Evolutionary conservation across 2,329 filamentous ascomycete species (phyloP).

Genomic region (Daldinia eschscholtzii): DNA sequence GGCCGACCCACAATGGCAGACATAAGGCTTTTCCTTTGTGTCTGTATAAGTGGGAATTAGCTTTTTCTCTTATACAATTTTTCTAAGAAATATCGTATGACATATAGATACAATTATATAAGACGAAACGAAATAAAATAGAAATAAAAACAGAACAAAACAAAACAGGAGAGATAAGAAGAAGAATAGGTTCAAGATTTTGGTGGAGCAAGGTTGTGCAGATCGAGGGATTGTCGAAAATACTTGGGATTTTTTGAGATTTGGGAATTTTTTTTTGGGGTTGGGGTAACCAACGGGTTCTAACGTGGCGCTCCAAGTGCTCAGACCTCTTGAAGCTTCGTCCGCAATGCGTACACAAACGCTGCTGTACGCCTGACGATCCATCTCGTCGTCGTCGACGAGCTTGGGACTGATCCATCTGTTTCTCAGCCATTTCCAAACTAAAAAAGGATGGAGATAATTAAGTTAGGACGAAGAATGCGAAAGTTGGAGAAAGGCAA

Average conservation of each 20-base stretch:
- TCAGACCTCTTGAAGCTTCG: conserved; percentile 61
- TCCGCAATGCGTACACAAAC: conserved; percentile 58
- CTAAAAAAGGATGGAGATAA: conserved; percentile 24
- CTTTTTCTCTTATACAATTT: background rate
- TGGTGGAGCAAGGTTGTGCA: conserved; percentile 43
- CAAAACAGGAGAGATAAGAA: background rate
- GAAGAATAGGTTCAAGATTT: conserved; percentile 2
- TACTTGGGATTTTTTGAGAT: background rate
- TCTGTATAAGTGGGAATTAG: conserved; percentile 50
- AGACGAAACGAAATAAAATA: background rate
- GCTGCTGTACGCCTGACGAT: conserved; percentile 49
- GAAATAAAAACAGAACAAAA: background rate
- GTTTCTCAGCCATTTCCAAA: conserved; percentile 49
- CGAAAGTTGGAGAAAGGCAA: conserved; percentile 43
- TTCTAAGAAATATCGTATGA: background rate
- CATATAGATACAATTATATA: conserved; percentile 7
- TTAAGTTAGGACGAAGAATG: conserved; percentile 37
- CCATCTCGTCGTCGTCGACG: conserved; percentile 51
- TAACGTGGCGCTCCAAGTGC: conserved; percentile 61
- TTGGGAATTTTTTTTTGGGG: conserved; percentile 26
- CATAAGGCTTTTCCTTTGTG: conserved; percentile 63
- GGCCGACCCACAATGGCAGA: conserved; percentile 59
- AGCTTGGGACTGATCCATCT: conserved; percentile 49
- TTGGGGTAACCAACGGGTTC: conserved; percentile 59
- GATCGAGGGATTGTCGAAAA: conserved; percentile 24